phyloP scores from a whole-genome alignment of 169 alveolate genomes.

The Plasmodium malariae region DNA sequence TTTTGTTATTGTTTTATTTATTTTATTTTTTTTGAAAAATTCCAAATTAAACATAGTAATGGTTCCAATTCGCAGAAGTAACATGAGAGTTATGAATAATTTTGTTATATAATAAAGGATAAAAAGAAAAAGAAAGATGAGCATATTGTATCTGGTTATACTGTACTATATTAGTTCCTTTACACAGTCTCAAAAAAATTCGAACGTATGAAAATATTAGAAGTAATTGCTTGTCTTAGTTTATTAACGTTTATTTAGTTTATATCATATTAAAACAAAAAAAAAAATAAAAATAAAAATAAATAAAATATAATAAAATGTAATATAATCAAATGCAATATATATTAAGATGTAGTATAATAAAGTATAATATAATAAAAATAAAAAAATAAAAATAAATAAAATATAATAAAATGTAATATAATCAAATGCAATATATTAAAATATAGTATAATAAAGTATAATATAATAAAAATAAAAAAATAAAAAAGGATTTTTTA shows the following conservation, averaged over 20 bases:
- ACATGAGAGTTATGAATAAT: constrained; percentile 12
- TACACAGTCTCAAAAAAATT: constrained; percentile 33
- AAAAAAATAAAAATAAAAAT: constrained; percentile 1
- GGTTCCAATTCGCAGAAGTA: constrained; percentile 19
- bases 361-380: too few relatives aligned
- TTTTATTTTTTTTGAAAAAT: constrained; percentile 7
- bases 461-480: too few relatives aligned
- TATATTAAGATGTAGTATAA: too few relatives aligned
- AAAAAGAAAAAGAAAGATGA: constrained; percentile 40
- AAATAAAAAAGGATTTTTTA: too few relatives aligned
- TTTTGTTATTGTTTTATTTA: background rate
- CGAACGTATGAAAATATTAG: constrained; percentile 68
- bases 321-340: too few relatives aligned
- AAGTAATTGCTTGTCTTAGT: constrained; percentile 36
- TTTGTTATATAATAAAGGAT: constrained; percentile 24
- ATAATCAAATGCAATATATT: too few relatives aligned
- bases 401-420: too few relatives aligned
- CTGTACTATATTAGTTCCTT: constrained; percentile 47
- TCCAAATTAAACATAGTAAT: background rate
- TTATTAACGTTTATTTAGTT: background rate
- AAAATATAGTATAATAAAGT: too few relatives aligned
- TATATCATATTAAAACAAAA: background rate
- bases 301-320: background rate
- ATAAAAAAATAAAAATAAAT: too few relatives aligned
- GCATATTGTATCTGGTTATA: constrained; percentile 42